Evolutionary conservation across 352 stramenopile species (phyloP).

Genomic region (Phytophthora syringae): DNA sequence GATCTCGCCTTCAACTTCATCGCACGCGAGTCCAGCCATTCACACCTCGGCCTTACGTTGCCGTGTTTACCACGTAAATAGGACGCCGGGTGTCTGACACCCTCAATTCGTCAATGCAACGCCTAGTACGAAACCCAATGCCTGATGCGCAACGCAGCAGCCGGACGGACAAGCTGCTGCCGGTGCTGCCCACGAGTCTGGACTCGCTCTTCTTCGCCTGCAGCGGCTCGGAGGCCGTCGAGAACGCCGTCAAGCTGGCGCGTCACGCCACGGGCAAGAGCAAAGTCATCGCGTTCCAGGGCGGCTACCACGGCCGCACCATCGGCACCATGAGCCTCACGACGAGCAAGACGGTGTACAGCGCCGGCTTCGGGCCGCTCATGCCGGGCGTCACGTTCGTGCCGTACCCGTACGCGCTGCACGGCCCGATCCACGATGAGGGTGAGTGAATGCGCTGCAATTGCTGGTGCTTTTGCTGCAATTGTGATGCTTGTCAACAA

Average conservation of each 20-base stretch:
- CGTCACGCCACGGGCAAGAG: constrained; percentile 90
- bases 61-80: too few species aligned
- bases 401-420: constrained; percentile 89
- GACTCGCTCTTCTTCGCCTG: constrained; percentile 93
- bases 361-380: constrained; percentile 85
- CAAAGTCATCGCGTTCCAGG: constrained; percentile 93
- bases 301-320: constrained; percentile 93
- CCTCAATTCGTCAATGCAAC: too few species aligned
- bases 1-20: too few species aligned
- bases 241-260: constrained; percentile 94
- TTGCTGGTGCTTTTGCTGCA: background rate
- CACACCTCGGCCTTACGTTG: too few species aligned
- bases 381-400: constrained; percentile 86
- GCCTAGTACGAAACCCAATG: too few species aligned
- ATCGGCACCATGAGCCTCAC: constrained; percentile 93
- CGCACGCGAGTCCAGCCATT: too few species aligned
- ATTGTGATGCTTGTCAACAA: background rate
- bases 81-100: too few species aligned
- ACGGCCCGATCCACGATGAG: constrained; percentile 85
- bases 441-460: constrained; percentile 28
- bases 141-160: too few species aligned
- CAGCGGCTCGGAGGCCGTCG: constrained; percentile 92
- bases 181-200: constrained; percentile 77
- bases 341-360: constrained; percentile 91
- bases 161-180: constrained; percentile 79